Base-by-base conservation (phyloP, 2,329 filamentous ascomycete genomes). In the Atkinsonella texensis region DNA sequence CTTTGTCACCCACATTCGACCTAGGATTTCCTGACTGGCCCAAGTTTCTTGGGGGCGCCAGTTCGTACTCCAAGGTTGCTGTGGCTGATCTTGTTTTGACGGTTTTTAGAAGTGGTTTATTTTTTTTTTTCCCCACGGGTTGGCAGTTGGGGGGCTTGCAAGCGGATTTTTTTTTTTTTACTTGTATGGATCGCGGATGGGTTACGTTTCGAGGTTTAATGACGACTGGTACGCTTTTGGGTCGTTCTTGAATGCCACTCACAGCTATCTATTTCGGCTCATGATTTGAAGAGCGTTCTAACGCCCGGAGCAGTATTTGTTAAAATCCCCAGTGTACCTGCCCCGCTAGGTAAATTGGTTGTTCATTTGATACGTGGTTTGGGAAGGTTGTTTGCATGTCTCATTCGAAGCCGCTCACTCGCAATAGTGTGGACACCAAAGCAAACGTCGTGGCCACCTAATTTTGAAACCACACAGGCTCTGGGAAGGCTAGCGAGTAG, bases 131-230 rank as follows among this genome's bases (percentile, higher is more conserved):
- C 53, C 50, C 52, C 48, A 49, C 45, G 46, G 54, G 54, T 50
- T 50, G 53, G 55, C 53, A 57, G 17, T 38, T 47, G 46, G 54
- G 58, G 56, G 55, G 58, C 48, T 54, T 32, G 46, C 8, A 28
- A 17, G 38, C 51, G 43, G 23, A 43, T 7, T 31, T 17, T 1
- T 42, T 50, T 44, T 45, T 33, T 13, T 41, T 20, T 28, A 44
- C 15, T 48, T 49, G n/a, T 23, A 44, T 32, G 43, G 17, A 46
- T 39, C 17, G 13, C 10, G 52, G 53, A 33, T 52, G 45, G 42
- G 50, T 53, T 56, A 46, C 54, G 50, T 53, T 56, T 57, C 47
- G 38, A 52, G 48, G 54, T 58, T 33, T 59, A 59, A 59, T 58
- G 53, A 56, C 51, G 48, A 53, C 52, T 58, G 48, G 47, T 46